Base-by-base conservation (phyloP, 371 early-diverging fungal species). In the Choanephora cucurbitarum region DNA sequence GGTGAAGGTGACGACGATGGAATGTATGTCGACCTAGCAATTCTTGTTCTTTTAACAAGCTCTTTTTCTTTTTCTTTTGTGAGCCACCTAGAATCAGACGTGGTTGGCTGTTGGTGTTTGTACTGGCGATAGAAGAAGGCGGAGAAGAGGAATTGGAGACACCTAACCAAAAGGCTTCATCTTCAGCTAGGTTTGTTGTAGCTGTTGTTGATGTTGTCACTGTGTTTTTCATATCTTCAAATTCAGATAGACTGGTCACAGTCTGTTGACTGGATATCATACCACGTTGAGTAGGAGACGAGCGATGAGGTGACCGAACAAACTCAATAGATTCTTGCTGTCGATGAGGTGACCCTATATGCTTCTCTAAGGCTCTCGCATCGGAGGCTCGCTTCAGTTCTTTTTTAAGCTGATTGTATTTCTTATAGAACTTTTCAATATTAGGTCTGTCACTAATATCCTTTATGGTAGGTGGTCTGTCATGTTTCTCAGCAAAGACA, bases 61-160 rank as follows among this genome's bases (percentile, higher is more conserved):
- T 11, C 18, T 15, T 54, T 9, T 23, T 11, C 23, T 54, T 54
- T 48, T 48, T 56, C 39, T 56, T 56, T 24, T 61, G 56, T 5
- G 62, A 55, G 11, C 62, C 50, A 11, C 62, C 62, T 22, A 61
- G 46, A 14, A 50, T 61, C 14, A 61, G 33, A 40, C 62, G 55
- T 28, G 49, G 49, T 43, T 8, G 43, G 51, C 22, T 58, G 57
- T 21, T 17, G 19, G 10, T 15, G 24, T 17, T 1, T n/a, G 44
- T 33, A 18, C 7, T 2, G 13, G 6, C 5, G 51, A n/a, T 0
- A 18, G 51, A 15, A 19, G 34, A 39, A 4, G 42, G 28, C 19
- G 33, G 13, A 22, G 34, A 4, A 11, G 17, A 43, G 5, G 33
- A 39, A 14, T 24, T 51, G 21, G 55, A 5, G 0, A 52, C 14